Evolutionary conservation across 2,329 filamentous ascomycete genomes (phyloP), one percentile per base, ranked within the genome.

Genomic region (Colletotrichum truncatum): DNA sequence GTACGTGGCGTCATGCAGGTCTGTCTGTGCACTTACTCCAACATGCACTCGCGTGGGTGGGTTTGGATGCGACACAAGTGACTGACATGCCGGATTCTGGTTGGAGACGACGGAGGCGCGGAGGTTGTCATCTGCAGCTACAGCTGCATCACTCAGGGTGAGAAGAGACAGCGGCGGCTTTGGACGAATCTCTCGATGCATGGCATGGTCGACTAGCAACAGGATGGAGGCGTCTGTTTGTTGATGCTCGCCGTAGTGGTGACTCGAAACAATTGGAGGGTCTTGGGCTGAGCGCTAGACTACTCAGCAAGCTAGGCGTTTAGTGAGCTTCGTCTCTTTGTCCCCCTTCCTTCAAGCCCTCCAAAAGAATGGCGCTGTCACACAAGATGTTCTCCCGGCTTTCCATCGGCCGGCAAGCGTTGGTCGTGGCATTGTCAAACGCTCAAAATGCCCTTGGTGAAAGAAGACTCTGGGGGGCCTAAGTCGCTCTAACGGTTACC

Each of bases 1-100:
- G 63, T 64, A 58, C 61, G 55, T 69, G 49, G 57, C 54, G 36
- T 66, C 46, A 66, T 70, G 68, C 68, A 69, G 51, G 63, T 60
- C 49, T 41, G 68, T 69, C 68, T 66, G 67, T 70, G 55, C 68
- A 68, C 61, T 11, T 41, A 45, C 41, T 54, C 48, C 54, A 41
- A 43, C 54, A 23, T 57, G 51, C 54, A 65, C 55, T 60, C 32
- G 53, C 39, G 18, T 41, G 34, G 51, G 57, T 55, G 65, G 55
- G 45, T 66, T 36, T 48, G 36, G 46, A 57, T 65, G 62, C 55
- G 32, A 60, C 62, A 49, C 52, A 43, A 52, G 43, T 49, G 45
- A 64, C 34, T 65, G 64, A 48, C 58, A 66, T 57, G 41, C 49
- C 28, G 12, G 63, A 36, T 34, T 43, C 52, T 65, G 41, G 45